These are phyloP conservation scores for Parachlorella kessleri DNA, from an alignment of 139 green algal genomes.

Conservation along the genomic window DNA sequence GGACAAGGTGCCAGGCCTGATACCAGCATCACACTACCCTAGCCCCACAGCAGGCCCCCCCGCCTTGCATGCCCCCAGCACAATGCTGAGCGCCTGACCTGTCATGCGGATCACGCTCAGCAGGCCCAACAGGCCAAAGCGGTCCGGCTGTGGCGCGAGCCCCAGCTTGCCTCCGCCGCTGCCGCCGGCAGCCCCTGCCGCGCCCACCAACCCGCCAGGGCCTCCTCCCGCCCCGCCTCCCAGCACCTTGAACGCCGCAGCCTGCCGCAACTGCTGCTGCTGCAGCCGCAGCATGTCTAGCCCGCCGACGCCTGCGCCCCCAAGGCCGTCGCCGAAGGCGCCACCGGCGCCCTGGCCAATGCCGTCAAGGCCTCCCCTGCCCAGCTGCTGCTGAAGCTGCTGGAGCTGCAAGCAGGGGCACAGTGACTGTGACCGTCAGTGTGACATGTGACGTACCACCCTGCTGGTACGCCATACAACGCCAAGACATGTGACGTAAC, in stretches of 20 bases:
- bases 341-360: not conserved
- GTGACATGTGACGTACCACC: too few species aligned
- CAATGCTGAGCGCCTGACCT: not conserved
- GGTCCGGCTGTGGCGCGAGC: constrained; percentile 52
- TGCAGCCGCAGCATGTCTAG: constrained; percentile 12
- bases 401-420: constrained; percentile 16
- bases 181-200: constrained; percentile 7
- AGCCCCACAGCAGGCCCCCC: not conserved
- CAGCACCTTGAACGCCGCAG: constrained; percentile 2
- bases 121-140: constrained; percentile 91
- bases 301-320: not conserved
- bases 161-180: constrained; percentile 8
- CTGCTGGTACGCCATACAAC: too few species aligned
- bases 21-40: not conserved
- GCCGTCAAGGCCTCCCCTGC: too few species aligned
- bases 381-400: constrained; percentile 29
- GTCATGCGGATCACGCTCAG: constrained; percentile 87
- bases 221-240: not conserved
- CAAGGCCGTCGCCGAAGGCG: not conserved
- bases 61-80: not conserved
- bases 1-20: too few species aligned
- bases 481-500: too few species aligned
- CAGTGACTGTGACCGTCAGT: too few species aligned
- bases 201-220: not conserved
- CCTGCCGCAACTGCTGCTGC: constrained; percentile 26